These are phyloP conservation scores for Globisporangium radiosum DNA, from an alignment of 352 stramenopile genomes.

Conservation along the genomic window DNA sequence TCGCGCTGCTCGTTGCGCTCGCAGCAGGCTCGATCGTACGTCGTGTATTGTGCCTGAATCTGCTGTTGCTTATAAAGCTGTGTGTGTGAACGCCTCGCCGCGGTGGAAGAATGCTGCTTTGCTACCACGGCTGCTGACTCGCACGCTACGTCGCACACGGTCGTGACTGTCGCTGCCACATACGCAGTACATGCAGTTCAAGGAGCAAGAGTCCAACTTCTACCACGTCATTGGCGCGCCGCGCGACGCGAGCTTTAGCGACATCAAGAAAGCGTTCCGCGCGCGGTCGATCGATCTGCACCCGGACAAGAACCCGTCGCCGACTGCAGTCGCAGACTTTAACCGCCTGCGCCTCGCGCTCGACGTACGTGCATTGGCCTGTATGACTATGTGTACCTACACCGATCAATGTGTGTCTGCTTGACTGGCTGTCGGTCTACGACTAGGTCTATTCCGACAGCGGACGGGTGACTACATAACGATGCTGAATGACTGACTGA, in stretches of 20 bases:
- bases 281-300: constrained; percentile 92
- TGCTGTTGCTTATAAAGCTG: neutral
- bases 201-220: constrained; percentile 91
- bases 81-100: neutral
- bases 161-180: neutral
- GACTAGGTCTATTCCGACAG: neutral
- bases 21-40: constrained; percentile 89
- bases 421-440: neutral
- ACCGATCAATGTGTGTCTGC: constrained; percentile 1
- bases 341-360: constrained; percentile 92
- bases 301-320: constrained; percentile 95
- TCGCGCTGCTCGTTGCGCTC: constrained; percentile 90
- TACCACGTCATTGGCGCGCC: constrained; percentile 90
- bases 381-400: neutral
- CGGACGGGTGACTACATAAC: no score
- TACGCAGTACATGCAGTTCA: constrained; percentile 70
- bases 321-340: constrained; percentile 89
- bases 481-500: no score
- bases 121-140: neutral
- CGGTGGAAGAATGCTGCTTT: neutral
- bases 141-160: no score
- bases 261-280: constrained; percentile 98
- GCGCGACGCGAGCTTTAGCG: constrained; percentile 84
- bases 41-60: neutral
- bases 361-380: constrained; percentile 57